Conservation (phyloP, 805 yeast species). For the Wickerhamomyces strasburgensis region DNA sequence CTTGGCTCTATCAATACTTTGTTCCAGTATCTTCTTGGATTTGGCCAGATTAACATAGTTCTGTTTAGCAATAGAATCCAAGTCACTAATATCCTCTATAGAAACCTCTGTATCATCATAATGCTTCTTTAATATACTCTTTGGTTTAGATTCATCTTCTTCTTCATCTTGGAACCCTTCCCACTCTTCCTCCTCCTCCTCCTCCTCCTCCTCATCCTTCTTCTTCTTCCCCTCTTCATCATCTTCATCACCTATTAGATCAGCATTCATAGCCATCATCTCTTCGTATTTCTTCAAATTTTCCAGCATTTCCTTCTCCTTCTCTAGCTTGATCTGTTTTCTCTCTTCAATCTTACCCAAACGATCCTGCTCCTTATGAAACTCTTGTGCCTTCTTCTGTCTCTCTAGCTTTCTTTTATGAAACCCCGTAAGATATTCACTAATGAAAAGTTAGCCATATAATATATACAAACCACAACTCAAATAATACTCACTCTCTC, state of each 20-base stretch:
- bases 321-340: constrained; percentile 59
- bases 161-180: constrained; percentile 33
- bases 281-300: constrained; percentile 57
- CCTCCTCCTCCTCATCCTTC: constrained; percentile 29
- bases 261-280: constrained; percentile 29
- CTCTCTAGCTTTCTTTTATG: constrained; percentile 90
- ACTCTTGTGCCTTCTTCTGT: constrained; percentile 78
- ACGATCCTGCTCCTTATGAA: constrained; percentile 71
- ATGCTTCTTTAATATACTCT: constrained; percentile 23
- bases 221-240: constrained; percentile 17
- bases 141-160: constrained; percentile 21
- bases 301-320: constrained; percentile 58
- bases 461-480: too few species aligned
- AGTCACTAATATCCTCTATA: constrained; percentile 43
- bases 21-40: constrained; percentile 64
- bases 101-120: constrained; percentile 38
- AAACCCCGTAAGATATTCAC: constrained; percentile 87
- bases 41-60: constrained; percentile 68
- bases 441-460: constrained; percentile 7
- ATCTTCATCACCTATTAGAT: constrained; percentile 13
- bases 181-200: constrained; percentile 32
- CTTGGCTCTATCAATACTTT: constrained; percentile 73
- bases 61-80: constrained; percentile 58
- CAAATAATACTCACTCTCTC: constrained; percentile 38
- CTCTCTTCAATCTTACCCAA: constrained; percentile 72